phyloP scores from a whole-genome alignment of 2,329 filamentous ascomycete species.

The Aspergillus pseudonomiae region DNA sequence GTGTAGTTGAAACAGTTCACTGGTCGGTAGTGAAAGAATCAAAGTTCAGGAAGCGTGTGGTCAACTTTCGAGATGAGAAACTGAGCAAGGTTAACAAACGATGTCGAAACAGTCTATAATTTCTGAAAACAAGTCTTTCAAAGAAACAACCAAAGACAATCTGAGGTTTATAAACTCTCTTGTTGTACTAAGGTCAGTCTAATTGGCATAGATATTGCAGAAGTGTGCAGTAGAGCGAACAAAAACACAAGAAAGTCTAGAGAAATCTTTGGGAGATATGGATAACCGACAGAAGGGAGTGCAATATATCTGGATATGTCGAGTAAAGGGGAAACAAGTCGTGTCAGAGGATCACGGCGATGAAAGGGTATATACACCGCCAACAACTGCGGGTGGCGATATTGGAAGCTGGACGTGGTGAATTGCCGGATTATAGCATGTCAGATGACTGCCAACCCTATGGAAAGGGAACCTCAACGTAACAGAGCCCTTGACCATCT shows the following conservation, averaged over 20 bases:
- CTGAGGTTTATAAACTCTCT: conserved; percentile 1
- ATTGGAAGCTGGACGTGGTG: background rate
- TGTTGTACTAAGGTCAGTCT: background rate
- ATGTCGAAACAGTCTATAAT: background rate
- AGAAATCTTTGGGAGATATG: background rate
- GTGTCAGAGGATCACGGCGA: background rate
- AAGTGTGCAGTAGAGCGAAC: background rate
- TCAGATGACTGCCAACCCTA: background rate
- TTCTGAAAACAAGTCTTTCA: background rate
- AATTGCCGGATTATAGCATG: background rate
- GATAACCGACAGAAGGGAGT: too few relatives aligned
- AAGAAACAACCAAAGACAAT: background rate
- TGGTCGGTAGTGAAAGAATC: background rate
- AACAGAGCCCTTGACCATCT: background rate
- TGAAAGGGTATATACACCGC: conserved; percentile 1
- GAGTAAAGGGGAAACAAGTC: background rate
- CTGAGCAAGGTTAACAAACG: background rate
- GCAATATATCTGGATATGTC: background rate
- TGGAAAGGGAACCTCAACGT: background rate
- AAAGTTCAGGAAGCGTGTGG: background rate
- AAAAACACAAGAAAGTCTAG: background rate
- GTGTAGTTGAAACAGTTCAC: background rate
- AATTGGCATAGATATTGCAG: background rate
- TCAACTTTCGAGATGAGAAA: background rate
- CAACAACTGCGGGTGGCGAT: background rate